Evolutionary conservation across 148 eudicot genomes (phyloP), one percentile per base, ranked within the genome.

Genomic region (Rhododendron simsii): DNA sequence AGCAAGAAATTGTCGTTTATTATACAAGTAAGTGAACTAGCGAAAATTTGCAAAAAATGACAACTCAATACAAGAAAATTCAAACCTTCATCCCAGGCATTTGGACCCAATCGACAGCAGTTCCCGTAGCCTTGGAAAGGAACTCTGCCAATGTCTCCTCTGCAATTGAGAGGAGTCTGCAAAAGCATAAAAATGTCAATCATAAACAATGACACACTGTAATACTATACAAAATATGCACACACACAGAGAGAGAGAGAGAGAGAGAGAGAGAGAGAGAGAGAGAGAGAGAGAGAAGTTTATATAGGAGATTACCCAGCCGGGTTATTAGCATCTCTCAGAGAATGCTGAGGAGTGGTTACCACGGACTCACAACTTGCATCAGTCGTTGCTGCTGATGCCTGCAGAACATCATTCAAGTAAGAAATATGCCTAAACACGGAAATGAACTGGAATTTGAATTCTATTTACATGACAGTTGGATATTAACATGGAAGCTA

Each of bases 101-200:
- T 90, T 93, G 99, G 88, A 96, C 99, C 99, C 99, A 96, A 94
- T 96, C 98, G 87, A 96, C 98, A 92, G 99, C 99, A 93, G 99
- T 96, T 93, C 99, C 99, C 53, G 99, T 96, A 90, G 99, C 99
- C 98, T 96, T 96, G 30, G 99, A 96, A 87, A 96, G 98, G 99
- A 96, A 96, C 96, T 96, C 99, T 88, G 96, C 91, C 95, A 96
- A 91, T 67, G 99, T 95, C 91, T 96, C 98, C 90, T 96, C 99
- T 18, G 98, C 99, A 84, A 96, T 96, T 21, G 99, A 89, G 18
- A 96, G 98, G 91, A 96, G 98, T 91, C 98, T 95, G 86, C 71
- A 81, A 89, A 79, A 84, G 61, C 23, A 81, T 78, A 82, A 44
- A 83, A 78, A 14, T 39, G 81, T 65, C 39, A 5, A 79, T 78